phyloP scores from a whole-genome alignment of 106 monocot species.

The Allium cepa region DNA sequence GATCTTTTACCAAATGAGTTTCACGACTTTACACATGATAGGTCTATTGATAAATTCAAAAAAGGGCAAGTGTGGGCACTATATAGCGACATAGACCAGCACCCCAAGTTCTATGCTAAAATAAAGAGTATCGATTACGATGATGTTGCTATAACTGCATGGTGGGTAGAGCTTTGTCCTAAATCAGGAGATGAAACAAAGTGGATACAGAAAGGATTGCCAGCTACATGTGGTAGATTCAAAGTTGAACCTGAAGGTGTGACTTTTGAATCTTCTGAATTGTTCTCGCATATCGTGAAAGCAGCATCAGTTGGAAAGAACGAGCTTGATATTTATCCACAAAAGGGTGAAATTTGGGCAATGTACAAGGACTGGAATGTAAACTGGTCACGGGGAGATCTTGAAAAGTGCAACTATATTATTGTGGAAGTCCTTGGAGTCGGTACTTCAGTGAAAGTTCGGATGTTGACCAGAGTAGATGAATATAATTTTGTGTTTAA shows the following conservation, averaged over 20 bases:
- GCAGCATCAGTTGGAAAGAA: constrained; percentile 9
- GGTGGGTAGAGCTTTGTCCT: constrained; percentile 60
- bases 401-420: constrained; percentile 49
- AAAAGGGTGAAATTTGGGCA: constrained; percentile 48
- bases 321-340: constrained; percentile 37
- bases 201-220: constrained; percentile 13
- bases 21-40: constrained; percentile 38
- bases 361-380: constrained; percentile 47
- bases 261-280: constrained; percentile 6
- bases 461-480: constrained; percentile 34
- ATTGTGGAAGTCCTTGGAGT: constrained; percentile 43
- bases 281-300: constrained; percentile 42
- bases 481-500: constrained; percentile 49
- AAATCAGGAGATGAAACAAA: constrained; percentile 12
- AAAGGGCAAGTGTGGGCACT: constrained; percentile 86
- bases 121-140: constrained; percentile 37
- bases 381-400: constrained; percentile 22
- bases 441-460: constrained; percentile 6
- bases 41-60: constrained; percentile 34
- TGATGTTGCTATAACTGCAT: constrained; percentile 22
- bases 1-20: constrained; percentile 38
- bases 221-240: constrained; percentile 41
- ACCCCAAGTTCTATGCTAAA: constrained; percentile 64
- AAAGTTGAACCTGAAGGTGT: constrained; percentile 1
- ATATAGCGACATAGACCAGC: constrained; percentile 63